phyloP scores from a whole-genome alignment of 257 asterid genomes.

The Schizonepeta tenuifolia region DNA sequence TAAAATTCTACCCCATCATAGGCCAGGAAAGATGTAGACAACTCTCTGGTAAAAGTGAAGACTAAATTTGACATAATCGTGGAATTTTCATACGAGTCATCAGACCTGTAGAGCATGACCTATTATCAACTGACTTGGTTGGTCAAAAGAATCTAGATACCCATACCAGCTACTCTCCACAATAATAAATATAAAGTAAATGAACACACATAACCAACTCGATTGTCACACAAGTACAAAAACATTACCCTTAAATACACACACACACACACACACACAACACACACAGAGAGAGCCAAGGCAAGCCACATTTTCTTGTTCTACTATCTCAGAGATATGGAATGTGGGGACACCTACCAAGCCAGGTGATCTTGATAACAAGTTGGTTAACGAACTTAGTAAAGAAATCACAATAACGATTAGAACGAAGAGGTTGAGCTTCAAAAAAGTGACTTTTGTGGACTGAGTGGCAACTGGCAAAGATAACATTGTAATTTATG shows the following conservation, averaged over 20 bases:
- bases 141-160: not conserved
- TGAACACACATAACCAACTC: not conserved
- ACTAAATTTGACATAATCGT: not conserved
- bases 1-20: not conserved
- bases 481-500: too few relatives aligned
- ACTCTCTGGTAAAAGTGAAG: not conserved
- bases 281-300: not conserved
- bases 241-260: not conserved
- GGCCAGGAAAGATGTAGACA: not conserved
- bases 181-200: not conserved
- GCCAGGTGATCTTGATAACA: not conserved
- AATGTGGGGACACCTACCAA: not conserved
- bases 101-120: slow-evolving; percentile 3
- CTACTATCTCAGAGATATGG: not conserved
- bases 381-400: not conserved
- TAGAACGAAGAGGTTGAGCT: not conserved
- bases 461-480: not conserved
- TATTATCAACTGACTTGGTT: not conserved
- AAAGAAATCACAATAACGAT: not conserved
- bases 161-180: not conserved
- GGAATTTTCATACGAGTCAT: not conserved
- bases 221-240: not conserved
- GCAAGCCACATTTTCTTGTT: not conserved
- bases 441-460: not conserved
- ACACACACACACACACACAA: not conserved